Conservation (phyloP, 2,329 filamentous ascomycete species). For the Pseudocercospora macadamiae region DNA sequence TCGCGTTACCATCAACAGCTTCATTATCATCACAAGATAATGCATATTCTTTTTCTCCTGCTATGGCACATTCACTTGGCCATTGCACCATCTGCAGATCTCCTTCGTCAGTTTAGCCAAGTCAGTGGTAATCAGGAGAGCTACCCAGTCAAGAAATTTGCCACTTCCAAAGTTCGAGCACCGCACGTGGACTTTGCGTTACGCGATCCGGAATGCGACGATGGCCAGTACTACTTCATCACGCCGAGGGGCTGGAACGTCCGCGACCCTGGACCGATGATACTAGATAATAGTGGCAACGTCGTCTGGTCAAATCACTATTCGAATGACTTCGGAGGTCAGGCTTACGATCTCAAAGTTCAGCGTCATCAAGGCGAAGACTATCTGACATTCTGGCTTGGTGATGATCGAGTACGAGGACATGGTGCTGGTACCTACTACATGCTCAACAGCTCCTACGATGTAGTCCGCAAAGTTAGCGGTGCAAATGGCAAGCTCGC, state of each 20-base stretch:
- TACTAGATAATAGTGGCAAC: constrained; percentile 30
- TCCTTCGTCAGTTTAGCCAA: not conserved
- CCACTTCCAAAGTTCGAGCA: constrained; percentile 21
- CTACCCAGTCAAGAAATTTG: constrained; percentile 22
- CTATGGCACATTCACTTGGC: not conserved
- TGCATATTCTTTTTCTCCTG: not conserved
- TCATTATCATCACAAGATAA: not conserved
- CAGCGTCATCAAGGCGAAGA: constrained; percentile 41
- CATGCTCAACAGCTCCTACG: constrained; percentile 33
- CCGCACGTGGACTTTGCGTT: constrained; percentile 21
- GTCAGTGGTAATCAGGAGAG: not conserved
- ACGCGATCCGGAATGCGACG: constrained; percentile 20
- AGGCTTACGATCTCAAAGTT: constrained; percentile 38
- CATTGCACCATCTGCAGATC: not conserved
- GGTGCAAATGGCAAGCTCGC: constrained; percentile 41
- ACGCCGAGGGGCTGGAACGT: constrained; percentile 30
- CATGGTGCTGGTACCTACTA: constrained; percentile 34
- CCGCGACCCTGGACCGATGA: constrained; percentile 31
- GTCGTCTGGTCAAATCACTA: constrained; percentile 32
- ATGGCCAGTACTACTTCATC: constrained; percentile 29
- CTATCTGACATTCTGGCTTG: constrained; percentile 44
- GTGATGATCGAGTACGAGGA: constrained; percentile 36
- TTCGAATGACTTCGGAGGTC: constrained; percentile 27
- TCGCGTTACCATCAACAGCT: too few species aligned
- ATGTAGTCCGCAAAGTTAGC: constrained; percentile 42